Base-by-base conservation (phyloP, 225 moss, liverwort and hornwort species). In the Anthoceros angustus region DNA sequence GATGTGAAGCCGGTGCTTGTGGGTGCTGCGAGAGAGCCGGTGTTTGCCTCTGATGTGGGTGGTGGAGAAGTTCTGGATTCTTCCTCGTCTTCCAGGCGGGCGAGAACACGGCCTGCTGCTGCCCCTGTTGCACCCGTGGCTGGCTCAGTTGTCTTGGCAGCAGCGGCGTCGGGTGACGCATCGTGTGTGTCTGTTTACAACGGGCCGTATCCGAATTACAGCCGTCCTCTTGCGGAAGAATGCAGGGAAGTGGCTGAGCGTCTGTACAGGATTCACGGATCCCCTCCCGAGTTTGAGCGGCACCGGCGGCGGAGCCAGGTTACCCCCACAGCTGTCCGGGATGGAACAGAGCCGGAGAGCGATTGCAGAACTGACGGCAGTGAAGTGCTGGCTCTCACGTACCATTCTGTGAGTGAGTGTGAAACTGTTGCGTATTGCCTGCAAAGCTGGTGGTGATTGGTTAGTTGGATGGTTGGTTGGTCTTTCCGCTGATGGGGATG, bases 171-270 rank as follows among this genome's bases (percentile, higher is more conserved):
- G 15, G 64, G 74, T 62, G 68, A 65, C 42, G 79, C 79, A 40
- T 64, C 74, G 67, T 39, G 82, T 67, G 49, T 82, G 63, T 77
- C 77, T 39, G 69, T 72, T 42, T 80, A 81, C 63, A 79, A 68
- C 43, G 81, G 87, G 64, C 94, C 90, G 38, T 94, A 77, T 71
- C 86, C 84, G 40, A 75, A 72, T 40, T 83, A 80, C 64, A 70
- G 73, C 42, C 79, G 90, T 68, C 94, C 90, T 9, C 82, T 70
- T 49, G 75, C 84, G 15, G 82, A 90, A 61, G 94, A 94, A 80
- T 90, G 90, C 61, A 73, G 78, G 49, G 80, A 87, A 71, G 94
- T 82, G 24, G 78, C 78, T 69, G 79, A 90, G 62, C 70, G 76
- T 69, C 49, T 80, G 23, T 65, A 71, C 62, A 24, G 42, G 45